A percentile compares a stretch with the other conserved stretches of the same genome.
Conservation (phyloP, 2,329 filamentous ascomycete species). For the Aspergillus luchuensis region DNA sequence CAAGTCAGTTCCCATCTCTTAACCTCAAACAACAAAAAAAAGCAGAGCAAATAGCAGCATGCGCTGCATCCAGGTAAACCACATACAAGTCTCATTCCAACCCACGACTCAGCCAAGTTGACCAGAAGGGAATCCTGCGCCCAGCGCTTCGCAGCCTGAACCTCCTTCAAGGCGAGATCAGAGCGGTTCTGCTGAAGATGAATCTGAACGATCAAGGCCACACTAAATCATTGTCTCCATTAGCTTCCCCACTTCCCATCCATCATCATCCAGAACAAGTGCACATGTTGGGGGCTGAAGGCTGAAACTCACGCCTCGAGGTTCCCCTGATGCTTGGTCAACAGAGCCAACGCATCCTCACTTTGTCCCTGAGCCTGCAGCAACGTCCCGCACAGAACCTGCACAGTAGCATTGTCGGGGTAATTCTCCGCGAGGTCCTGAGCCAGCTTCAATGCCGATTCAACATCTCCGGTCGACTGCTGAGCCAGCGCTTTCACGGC, state of each 20-base stretch:
- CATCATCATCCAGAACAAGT: no score
- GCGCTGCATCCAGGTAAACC: not conserved
- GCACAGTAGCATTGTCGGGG: conserved; percentile 75
- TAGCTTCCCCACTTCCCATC: not conserved
- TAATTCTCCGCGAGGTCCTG: conserved; percentile 69
- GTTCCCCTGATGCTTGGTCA: conserved; percentile 82
- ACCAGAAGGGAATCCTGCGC: conserved; percentile 92
- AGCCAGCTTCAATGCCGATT: conserved; percentile 63
- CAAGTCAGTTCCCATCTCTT: not conserved
- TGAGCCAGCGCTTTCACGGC: conserved; percentile 78
- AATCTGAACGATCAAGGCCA: conserved; percentile 88
- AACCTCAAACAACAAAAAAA: not conserved
- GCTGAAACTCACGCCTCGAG: conserved; percentile 67
- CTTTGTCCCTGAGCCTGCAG: conserved; percentile 76
- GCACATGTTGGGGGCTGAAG: not conserved
- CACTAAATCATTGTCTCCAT: conserved; percentile 46
- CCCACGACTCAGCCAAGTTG: conserved; percentile 94
- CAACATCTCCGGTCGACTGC: conserved; percentile 60
- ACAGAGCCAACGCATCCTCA: conserved; percentile 79
- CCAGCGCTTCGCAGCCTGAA: conserved; percentile 82
- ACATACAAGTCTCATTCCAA: conserved; percentile 78
- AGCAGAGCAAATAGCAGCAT: no score
- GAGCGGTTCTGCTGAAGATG: conserved; percentile 88
- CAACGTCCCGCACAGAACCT: conserved; percentile 79
- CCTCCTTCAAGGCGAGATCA: conserved; percentile 89